Base-by-base conservation (phyloP, 441 rosid genomes). In the Codiaeum variegatum region DNA sequence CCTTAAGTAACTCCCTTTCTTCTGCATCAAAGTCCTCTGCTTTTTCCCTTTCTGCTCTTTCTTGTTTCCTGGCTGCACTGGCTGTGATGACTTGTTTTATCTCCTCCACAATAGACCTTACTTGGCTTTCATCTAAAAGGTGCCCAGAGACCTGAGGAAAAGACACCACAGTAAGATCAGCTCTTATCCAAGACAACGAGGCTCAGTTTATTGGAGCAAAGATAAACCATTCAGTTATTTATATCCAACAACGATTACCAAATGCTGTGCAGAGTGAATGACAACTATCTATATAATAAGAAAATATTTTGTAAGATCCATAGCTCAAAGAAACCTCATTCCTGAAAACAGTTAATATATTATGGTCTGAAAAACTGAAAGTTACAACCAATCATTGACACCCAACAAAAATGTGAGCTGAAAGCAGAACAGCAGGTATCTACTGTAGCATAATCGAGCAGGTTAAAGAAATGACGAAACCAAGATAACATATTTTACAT, bases 1-100 rank as follows among this genome's bases (percentile, higher is more conserved):
- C 99, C 86, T 83, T 93, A 59, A 96, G 86, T 84, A 96, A 88
- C 85, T 96, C 99, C 34, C 87, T 86, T 81, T 96, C 99, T 87
- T 96, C 99, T 31, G 91, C 96, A 80, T 96, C 99, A 76, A 96
- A 96, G 73, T 96, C 99, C 85, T 96, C 99, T 55, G 97, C 98
- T 85, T 77, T 86, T 75, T 95, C 85, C 77, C 99, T 88, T 79
- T 93, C 98, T 58, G 91, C 94, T 75, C 98, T 78, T 78, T 93
- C 98, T 40, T 87, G 84, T 75, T 91, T 96, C 76, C 99, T 87
- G 73, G 94, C 88, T 60, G 92, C 85, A 85, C 99, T 96, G 69
- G 97, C 97, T 26, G 96, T 89, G 77, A 96, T 89, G 62, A 91
- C 96, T 76, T 87, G 97, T 79, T 96, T 96, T 66, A 96, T 72